Percentiles rank a stretch among this genome's conserved stretches.
These are phyloP conservation scores for Leccinum ponderosum DNA, from an alignment of 1,284 basidiomycete species.

Conservation along the genomic window DNA sequence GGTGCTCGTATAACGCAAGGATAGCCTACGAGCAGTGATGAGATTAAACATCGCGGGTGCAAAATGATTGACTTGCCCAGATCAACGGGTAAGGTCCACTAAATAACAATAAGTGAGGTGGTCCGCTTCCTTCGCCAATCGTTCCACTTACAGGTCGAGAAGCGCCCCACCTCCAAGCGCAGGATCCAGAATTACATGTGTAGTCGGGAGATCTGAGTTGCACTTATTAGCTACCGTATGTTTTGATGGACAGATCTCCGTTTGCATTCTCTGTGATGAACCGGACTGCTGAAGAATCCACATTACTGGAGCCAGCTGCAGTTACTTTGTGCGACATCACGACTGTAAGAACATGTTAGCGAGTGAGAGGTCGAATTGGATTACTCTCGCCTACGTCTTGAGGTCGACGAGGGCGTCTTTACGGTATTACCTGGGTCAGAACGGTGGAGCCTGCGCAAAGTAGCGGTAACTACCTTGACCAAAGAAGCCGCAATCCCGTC, in stretches of 20 bases:
- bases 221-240: conserved; percentile 53
- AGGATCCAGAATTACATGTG: too few species aligned
- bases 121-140: background rate
- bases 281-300: conserved; percentile 54
- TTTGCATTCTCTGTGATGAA: conserved; percentile 62
- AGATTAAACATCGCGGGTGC: conserved; percentile 5
- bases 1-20: conserved; percentile 78
- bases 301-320: too few species aligned
- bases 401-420: conserved; percentile 53
- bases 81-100: conserved; percentile 84
- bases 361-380: background rate
- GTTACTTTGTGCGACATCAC: too few species aligned
- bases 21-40: conserved; percentile 52
- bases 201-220: too few species aligned
- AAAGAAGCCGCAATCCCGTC: conserved; percentile 48
- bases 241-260: conserved; percentile 57
- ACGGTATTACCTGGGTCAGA: conserved; percentile 8
- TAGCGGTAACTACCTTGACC: conserved; percentile 37
- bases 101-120: conserved; percentile 4
- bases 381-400: conserved; percentile 39
- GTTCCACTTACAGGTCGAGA: conserved; percentile 68
- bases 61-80: conserved; percentile 51
- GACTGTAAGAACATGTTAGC: too few species aligned
- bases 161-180: too few species aligned
- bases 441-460: background rate